Percentiles rank a stretch among this genome's conserved stretches.
Evolutionary conservation across 352 stramenopile genomes (phyloP).

Genomic region (Pythium folliculosum): DNA sequence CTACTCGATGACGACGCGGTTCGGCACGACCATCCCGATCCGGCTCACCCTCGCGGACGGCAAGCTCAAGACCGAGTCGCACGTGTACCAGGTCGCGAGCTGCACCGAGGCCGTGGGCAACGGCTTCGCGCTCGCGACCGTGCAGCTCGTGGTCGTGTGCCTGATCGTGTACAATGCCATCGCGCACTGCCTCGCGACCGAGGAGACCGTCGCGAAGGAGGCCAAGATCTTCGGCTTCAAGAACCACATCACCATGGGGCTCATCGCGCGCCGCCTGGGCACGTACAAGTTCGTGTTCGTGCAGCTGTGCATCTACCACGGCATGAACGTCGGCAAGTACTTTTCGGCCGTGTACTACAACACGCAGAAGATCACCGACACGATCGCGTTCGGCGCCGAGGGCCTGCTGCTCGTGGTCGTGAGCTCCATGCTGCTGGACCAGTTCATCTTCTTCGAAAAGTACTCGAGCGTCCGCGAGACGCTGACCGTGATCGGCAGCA

Average conservation of each 20-base stretch:
- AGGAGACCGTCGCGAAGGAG: slow-evolving; percentile 12
- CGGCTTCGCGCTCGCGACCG: slow-evolving; percentile 19
- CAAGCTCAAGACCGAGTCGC: slow-evolving; percentile 18
- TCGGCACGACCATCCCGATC: slow-evolving; percentile 24
- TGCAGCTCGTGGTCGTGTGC: slow-evolving; percentile 25
- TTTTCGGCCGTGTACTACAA: slow-evolving; percentile 25
- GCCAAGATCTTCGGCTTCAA: slow-evolving; percentile 20
- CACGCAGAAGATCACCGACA: slow-evolving; percentile 31
- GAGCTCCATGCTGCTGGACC: slow-evolving; percentile 25
- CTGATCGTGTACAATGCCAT: slow-evolving; percentile 29
- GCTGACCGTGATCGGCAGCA: slow-evolving; percentile 20
- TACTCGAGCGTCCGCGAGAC: slow-evolving; percentile 28
- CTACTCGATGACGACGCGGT: slow-evolving; percentile 23
- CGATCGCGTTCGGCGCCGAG: slow-evolving; percentile 27
- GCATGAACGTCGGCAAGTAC: slow-evolving; percentile 24
- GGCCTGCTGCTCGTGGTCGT: slow-evolving; percentile 26
- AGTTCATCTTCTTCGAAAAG: slow-evolving; percentile 25
- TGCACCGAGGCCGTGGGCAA: slow-evolving; percentile 24
- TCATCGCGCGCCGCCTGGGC: slow-evolving; percentile 24
- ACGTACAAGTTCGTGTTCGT: slow-evolving; percentile 31
- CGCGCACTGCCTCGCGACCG: slow-evolving; percentile 20
- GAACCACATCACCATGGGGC: slow-evolving; percentile 28
- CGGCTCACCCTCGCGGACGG: slow-evolving; percentile 12
- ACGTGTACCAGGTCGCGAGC: slow-evolving; percentile 19
- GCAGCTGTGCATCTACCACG: slow-evolving; percentile 29